Evolutionary conservation across 129 eudicot genomes (phyloP).

Genomic region (Centaurea solstitialis): DNA sequence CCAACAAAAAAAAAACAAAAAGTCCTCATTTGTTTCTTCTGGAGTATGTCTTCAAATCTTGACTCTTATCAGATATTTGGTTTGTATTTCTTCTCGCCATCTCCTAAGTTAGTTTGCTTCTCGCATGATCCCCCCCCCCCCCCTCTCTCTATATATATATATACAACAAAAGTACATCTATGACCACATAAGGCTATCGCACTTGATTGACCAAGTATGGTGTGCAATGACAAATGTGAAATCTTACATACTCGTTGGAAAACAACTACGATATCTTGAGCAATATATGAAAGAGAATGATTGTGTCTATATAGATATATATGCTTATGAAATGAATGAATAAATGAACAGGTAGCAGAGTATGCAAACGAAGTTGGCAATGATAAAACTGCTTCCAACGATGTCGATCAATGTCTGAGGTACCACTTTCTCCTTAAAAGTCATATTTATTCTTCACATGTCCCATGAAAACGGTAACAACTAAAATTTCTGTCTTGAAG

Average conservation of each 20-base stretch:
- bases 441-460: background rate
- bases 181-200: too few species aligned
- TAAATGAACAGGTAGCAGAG: conserved; percentile 71
- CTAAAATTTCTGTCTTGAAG: conserved; percentile 37
- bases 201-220: too few species aligned
- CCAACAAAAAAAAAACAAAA: too few species aligned
- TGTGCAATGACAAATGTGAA: background rate
- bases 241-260: background rate
- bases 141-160: too few species aligned
- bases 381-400: conserved; percentile 61
- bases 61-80: too few species aligned
- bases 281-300: background rate
- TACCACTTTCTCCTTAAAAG: conserved; percentile 21
- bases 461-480: background rate
- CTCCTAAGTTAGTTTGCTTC: too few species aligned
- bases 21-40: too few species aligned
- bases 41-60: too few species aligned
- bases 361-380: conserved; percentile 84
- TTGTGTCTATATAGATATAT: background rate
- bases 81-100: too few species aligned
- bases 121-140: too few species aligned
- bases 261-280: background rate
- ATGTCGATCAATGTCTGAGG: conserved; percentile 94
- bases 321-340: background rate
- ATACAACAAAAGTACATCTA: too few species aligned